These are phyloP conservation scores for Podospora didyma DNA, from an alignment of 495 filamentous ascomycete genomes.

Conservation along the genomic window DNA sequence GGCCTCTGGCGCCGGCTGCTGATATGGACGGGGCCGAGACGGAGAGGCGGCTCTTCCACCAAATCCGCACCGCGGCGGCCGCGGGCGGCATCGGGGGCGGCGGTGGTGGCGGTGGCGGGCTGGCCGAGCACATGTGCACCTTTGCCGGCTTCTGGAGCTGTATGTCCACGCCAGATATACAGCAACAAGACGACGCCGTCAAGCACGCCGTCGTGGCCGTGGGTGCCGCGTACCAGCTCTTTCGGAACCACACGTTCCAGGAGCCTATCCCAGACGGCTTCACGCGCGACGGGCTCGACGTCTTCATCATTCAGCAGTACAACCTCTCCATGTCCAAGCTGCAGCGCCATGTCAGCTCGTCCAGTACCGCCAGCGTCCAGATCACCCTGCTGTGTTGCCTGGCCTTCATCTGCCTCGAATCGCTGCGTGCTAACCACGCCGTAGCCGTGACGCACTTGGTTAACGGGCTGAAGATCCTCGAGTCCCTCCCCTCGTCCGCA, in stretches of 20 bases:
- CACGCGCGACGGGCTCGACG: constrained; percentile 26
- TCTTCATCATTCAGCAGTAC: constrained; percentile 39
- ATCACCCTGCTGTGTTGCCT: constrained; percentile 37
- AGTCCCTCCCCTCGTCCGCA: constrained; percentile 21
- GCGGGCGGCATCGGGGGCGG: no score
- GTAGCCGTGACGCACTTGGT: constrained; percentile 31
- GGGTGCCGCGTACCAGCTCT: constrained; percentile 30
- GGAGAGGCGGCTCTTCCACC: constrained; percentile 32
- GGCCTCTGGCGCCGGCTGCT: constrained; percentile 25
- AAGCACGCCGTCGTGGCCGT: constrained; percentile 38
- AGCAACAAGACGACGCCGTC: constrained; percentile 33
- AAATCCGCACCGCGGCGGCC: constrained; percentile 14
- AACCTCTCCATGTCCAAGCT: constrained; percentile 34
- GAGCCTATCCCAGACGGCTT: constrained; percentile 14
- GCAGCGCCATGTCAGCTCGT: constrained; percentile 24
- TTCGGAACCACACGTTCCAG: constrained; percentile 1
- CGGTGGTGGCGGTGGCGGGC: constrained; percentile 8
- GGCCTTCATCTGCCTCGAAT: constrained; percentile 37
- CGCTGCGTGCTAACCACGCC: constrained; percentile 28
- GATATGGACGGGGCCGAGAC: constrained; percentile 33
- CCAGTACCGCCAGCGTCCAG: constrained; percentile 26
- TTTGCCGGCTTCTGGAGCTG: constrained; percentile 34
- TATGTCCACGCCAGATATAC: constrained; percentile 20
- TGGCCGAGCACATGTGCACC: constrained; percentile 11
- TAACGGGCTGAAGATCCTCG: constrained; percentile 37